A percentile compares a stretch with the other conserved stretches of the same genome.
Conservation (phyloP, 2,329 filamentous ascomycete genomes). For the Botrytis cinerea region DNA sequence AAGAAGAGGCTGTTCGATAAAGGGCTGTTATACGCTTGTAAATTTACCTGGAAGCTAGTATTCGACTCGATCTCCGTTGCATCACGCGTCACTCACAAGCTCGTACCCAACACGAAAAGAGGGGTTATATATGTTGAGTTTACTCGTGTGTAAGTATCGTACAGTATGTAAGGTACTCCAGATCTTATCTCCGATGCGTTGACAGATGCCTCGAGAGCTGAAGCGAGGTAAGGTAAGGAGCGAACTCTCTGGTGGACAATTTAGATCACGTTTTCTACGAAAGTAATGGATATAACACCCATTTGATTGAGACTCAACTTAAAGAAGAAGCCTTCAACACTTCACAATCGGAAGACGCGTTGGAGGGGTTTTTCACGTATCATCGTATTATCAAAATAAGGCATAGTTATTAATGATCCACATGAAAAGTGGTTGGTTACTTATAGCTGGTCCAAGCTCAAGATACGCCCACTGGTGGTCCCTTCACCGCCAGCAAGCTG, state of each 20-base stretch:
- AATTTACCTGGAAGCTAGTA: neutral
- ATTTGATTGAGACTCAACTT: neutral
- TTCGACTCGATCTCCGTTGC: neutral
- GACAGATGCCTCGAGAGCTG: neutral
- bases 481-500: conserved; percentile 1
- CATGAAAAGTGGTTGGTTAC: neutral
- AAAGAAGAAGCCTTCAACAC: neutral
- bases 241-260: neutral
- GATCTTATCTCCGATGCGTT: neutral
- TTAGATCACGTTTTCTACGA: neutral
- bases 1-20: neutral
- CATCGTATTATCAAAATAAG: neutral
- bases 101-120: neutral
- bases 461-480: neutral
- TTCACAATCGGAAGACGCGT: neutral
- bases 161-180: conserved; percentile 2
- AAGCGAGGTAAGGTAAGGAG: neutral
- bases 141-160: neutral
- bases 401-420: neutral
- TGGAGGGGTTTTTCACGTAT: neutral
- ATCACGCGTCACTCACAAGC: neutral
- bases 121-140: neutral
- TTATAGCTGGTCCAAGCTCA: neutral
- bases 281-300: neutral
- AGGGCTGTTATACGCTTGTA: neutral